Base-by-base conservation (phyloP, 768 basidiomycete genomes). In the Punctularia strigosozonata region DNA sequence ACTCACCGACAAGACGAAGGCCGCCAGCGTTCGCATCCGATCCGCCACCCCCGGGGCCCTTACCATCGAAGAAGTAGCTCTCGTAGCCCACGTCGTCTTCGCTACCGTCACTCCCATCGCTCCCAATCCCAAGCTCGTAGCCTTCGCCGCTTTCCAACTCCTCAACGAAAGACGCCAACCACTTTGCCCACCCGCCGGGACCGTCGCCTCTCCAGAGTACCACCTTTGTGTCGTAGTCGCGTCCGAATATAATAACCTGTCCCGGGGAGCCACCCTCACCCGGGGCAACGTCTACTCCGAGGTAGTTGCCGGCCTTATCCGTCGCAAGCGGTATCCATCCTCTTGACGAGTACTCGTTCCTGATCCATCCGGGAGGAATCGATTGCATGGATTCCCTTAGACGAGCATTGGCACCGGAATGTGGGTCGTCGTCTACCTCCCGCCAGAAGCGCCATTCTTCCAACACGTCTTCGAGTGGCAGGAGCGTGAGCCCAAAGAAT, bases 361-460 rank as follows among this genome's bases (percentile, higher is more conserved):
- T 77, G 49, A 98, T 75, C 86, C 89, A 98, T 4, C 75, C 73
- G 2, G 84, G 76, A 1, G 95, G 95, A 45, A 95, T 78, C 10
- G 87, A 87, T 39, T 77, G 74, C 94, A 95, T 95, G 15, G 71
- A 66, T 25, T 76, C 70, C 24, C 75, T 69, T 44, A 97, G 67
- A 25, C 64, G 66, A 26, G 67, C 54, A 58, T 92, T 95, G 6
- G 76, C 81, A 33, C 90, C 91, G 1, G 90, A 88, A 5, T 64
- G 59, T 0, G 91, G 86, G 50, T 95, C 94, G 6, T 79, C 69
- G 51, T 97, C 92, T 25, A 97, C 87, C 51, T 85, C 81, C 45
- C 94, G 66, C 94, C 95, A 98, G 54, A 95, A 97, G 25, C 72
- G 66, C 91, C 94, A 99, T 60, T 99, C 95, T 41, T 90, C 80